These are phyloP conservation scores for Mallotus repandus DNA, from an alignment of 441 rosid species.

Conservation along the genomic window DNA sequence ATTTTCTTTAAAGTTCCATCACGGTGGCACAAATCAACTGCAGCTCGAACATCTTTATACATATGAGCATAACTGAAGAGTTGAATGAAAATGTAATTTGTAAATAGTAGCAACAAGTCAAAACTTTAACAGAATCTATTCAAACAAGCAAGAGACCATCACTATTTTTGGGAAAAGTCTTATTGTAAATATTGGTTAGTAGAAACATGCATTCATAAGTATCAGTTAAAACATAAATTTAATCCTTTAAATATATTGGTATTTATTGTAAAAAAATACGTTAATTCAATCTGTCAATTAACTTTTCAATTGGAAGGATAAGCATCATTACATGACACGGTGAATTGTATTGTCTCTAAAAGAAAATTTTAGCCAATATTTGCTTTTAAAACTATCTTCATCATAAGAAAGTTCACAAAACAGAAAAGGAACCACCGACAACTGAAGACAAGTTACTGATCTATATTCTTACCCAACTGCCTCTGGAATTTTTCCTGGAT, in stretches of 20 bases:
- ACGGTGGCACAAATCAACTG: conserved; percentile 98
- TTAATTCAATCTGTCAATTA: background rate
- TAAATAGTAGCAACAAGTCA: background rate
- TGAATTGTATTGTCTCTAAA: background rate
- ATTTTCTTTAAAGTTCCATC: conserved; percentile 97
- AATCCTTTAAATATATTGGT: background rate
- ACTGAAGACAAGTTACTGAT: conserved; percentile 1
- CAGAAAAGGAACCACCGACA: background rate
- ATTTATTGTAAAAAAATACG: background rate
- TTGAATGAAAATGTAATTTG: conserved; percentile 4
- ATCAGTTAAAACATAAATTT: background rate
- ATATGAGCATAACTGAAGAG: conserved; percentile 69
- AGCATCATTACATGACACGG: background rate
- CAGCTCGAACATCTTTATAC: conserved; percentile 95
- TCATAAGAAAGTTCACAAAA: background rate
- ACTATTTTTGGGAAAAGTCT: background rate
- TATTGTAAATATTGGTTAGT: background rate
- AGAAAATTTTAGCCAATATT: background rate
- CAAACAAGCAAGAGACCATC: background rate
- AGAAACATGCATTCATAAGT: background rate
- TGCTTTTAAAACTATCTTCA: background rate
- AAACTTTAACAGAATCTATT: background rate
- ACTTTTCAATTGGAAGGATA: background rate
- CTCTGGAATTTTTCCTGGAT: conserved; percentile 63
- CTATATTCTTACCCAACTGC: conserved; percentile 56